Base-by-base conservation (phyloP, 176 grass and related monocot species). In the Rhynchospora tenuis region DNA sequence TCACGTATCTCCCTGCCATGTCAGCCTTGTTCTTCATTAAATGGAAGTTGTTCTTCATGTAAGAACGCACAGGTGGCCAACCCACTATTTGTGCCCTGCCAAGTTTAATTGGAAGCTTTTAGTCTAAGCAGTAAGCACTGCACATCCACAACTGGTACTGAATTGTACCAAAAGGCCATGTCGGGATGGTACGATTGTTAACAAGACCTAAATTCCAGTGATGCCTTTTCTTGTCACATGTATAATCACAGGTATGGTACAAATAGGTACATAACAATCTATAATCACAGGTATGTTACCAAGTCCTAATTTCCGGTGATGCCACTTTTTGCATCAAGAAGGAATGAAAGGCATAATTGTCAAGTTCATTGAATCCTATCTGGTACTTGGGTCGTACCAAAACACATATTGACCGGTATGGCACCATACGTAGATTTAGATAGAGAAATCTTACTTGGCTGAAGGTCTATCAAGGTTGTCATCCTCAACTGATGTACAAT, bases 21-120 rank as follows among this genome's bases (percentile, higher is more conserved):
- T 50, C 50, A 16, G 65, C 83, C 70, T 31, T 63, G 60, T 61
- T 73, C 67, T 70, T 80, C 84, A 70, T 78, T 4, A 59, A 54
- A 24, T 86, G 15, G 6, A 85, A 81, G 63, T 17, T 83, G 45
- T 83, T 89, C 78, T 89, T 89, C 51, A 83, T 60, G 65, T 82
- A 86, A 2, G 88, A 86, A 9, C 79, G 65, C 11, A 89, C 23
- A 0, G 88, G 88, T 14, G 88, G 88, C 83, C 88, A 89, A 22
- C 88, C 88, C 0, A 89, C 88, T 28, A 83, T 16, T 51, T 83
- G 88, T 68, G 43, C 58, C 79, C 88, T 89, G 88, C 29, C 31
- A 81, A 17, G 14, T 64, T 10, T 24, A 67, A 20, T n/a, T 52
- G 26, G 6, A 78, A 6, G 6, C 43, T 27, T 27, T 63, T 64